Evolutionary conservation across 306 rosid genomes (phyloP), one percentile per base, ranked within the genome.

Genomic region (Cucumis sativus): DNA sequence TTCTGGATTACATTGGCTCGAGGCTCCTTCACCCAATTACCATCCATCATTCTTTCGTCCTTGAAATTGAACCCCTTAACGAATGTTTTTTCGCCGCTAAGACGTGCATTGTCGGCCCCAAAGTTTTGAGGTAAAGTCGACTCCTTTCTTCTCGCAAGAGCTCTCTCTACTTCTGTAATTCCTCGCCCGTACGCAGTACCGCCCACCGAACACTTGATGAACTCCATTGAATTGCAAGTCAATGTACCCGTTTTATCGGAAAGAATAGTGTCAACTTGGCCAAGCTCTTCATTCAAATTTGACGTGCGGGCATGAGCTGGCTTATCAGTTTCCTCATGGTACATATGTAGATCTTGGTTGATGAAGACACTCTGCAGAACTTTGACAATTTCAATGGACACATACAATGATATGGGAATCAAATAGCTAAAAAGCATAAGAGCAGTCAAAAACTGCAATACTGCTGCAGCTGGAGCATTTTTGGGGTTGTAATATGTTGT

Each of bases 181-280:
- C 92, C 97, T 37, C 84, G 87, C 47, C 99, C 99, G 63, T 89
- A 96, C 68, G 90, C 86, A 87, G 85, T 84, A 67, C 99, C 99
- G 11, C 90, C 98, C 66, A 92, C 87, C 74, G 99, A 92, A 83
- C 98, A 96, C 88, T 92, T 96, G 87, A 96, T 92, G 59, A 92
- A 96, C 71, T 96, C 99, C 99, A 96, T 96, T 8, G 99, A 92
- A 80, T 96, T 96, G 86, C 98, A 96, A 66, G 99, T 96, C 81
- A 96, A 82, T 47, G 99, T 95, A 81, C 99, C 99, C 1, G 99
- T 96, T 81, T 96, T 96, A 76, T 96, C 99, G 8, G 99, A 92
- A 66, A 96, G 97, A 78, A 96, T 88, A 80, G 98, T 96, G 45
- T 91, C 98, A 81, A 96, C 99, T 85, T 96, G 99, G 49, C 99